Evolutionary conservation across 305 asterid genomes (phyloP), one percentile per base, ranked within the genome.

Genomic region (Fraxinus xanthoxyloides): DNA sequence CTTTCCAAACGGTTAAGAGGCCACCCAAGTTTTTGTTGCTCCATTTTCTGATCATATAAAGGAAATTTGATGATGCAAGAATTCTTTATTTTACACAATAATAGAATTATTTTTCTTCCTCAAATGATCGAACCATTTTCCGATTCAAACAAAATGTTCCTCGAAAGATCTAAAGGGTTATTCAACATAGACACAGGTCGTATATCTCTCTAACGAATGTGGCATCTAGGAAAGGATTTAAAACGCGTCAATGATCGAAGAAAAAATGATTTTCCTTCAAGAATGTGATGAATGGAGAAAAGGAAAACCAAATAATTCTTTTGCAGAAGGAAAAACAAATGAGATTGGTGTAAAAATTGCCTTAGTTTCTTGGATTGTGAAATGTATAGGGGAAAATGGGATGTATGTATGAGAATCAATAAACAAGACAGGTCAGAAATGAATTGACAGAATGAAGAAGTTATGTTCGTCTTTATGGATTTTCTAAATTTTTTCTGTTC

Each of bases 71-170:
- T 48, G 7, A 48, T 48, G 59, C 19, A 48, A n/a, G 77, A 77
- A 32, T 36, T 30, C 0, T 80, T 80, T 75, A 69, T 24, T 7
- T 69, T 69, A 23, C n/a, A 0, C 15, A 19, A 17, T 31, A 40
- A 19, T 12, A 70, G 15, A 80, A 48, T n/a, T 87, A 88, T 81
- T 85, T 79, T 4, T 83, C 87, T 70, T 78, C 88, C 81, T 78
- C 78, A 10, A 83, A 1, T 17, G 83, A 89, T 72, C 89, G 79
- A 79, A 87, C 89, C 91, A 90, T 91, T 69, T 61, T 67, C 9
- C 0, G 1, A 15, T 15, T 12, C 21, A 15, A 67, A 67, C 1
- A 26, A 13, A 46, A 13, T 46, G n/a, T 46, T 46, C 17, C 56
- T 48, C 59, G 21, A 13, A 67, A 1, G 36, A 67, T 67, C 21